These are phyloP conservation scores for Grifola frondosa DNA, from an alignment of 1,284 basidiomycete genomes.

Conservation along the genomic window DNA sequence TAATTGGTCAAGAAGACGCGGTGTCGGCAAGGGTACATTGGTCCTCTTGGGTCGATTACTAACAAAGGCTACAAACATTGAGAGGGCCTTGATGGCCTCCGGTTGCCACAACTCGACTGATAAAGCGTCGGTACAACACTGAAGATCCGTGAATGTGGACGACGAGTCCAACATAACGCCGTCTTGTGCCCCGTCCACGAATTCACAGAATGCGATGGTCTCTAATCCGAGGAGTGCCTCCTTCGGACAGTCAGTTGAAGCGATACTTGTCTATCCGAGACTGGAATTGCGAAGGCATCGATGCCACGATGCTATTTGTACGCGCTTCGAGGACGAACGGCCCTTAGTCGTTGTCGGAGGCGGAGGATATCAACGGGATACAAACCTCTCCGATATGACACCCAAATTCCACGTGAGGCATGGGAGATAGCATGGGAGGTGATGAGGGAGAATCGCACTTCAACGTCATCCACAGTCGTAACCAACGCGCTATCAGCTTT, in stretches of 20 bases:
- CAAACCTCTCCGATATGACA: conserved; percentile 46
- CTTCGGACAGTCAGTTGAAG: conserved; percentile 11
- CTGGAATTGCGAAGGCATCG: conserved; percentile 16
- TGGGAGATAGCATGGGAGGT: conserved; percentile 31
- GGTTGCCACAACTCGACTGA: conserved; percentile 73
- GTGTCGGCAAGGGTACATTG: too few species aligned
- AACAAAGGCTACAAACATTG: conserved; percentile 40
- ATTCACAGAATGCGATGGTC: conserved; percentile 46
- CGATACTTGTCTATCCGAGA: conserved; percentile 14
- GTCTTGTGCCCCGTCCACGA: conserved; percentile 43
- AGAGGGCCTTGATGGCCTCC: conserved; percentile 54
- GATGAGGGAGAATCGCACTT: too few species aligned
- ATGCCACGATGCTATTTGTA: conserved; percentile 21
- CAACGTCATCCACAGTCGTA: too few species aligned
- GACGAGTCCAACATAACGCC: conserved; percentile 46
- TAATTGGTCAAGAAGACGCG: conserved; percentile 39
- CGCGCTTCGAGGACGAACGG: conserved; percentile 46
- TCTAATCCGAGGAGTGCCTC: conserved; percentile 55
- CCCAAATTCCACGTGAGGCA: conserved; percentile 50
- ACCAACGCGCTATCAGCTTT: too few species aligned
- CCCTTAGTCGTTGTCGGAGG: conserved; percentile 32
- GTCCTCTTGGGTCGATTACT: conserved; percentile 5
- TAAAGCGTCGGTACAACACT: conserved; percentile 56
- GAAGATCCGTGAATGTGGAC: conserved; percentile 51
- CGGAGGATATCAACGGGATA: conserved; percentile 43